Evolutionary conservation across 345 rosid species (phyloP).

Genomic region (Arabis alpina): DNA sequence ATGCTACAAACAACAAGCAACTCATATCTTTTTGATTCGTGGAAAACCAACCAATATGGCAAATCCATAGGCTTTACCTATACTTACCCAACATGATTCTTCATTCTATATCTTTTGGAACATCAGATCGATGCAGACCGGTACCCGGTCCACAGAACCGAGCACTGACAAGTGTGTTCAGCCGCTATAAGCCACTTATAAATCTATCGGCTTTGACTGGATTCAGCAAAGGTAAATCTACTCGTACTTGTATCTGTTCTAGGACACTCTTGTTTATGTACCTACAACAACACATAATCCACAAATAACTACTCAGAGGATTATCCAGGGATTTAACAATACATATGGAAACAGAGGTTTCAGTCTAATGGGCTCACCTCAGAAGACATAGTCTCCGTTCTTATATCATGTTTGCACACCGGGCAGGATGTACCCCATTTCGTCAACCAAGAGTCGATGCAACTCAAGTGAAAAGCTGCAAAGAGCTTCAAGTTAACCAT

Average conservation of each 20-base stretch:
- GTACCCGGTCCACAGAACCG: slow-evolving; percentile 24
- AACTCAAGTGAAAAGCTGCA: slow-evolving; percentile 72
- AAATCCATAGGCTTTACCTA: slow-evolving; percentile 2
- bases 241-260: slow-evolving; percentile 33
- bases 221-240: slow-evolving; percentile 27
- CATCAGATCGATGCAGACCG: slow-evolving; percentile 29
- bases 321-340: not conserved
- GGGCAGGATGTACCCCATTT: slow-evolving; percentile 82
- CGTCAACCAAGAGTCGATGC: slow-evolving; percentile 78
- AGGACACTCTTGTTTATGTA: slow-evolving; percentile 24
- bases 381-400: slow-evolving; percentile 42
- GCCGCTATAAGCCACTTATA: slow-evolving; percentile 1
- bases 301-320: not conserved
- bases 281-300: slow-evolving; percentile 26
- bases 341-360: slow-evolving; percentile 17
- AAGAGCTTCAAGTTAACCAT: slow-evolving; percentile 35
- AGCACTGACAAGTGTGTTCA: slow-evolving; percentile 23
- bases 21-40: not conserved
- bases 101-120: slow-evolving; percentile 21
- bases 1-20: slow-evolving; percentile 21
- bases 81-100: slow-evolving; percentile 19
- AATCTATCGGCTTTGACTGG: slow-evolving; percentile 38
- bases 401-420: slow-evolving; percentile 77
- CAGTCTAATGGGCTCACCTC: slow-evolving; percentile 47
- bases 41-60: slow-evolving; percentile 7